Evolutionary conservation across 2,329 filamentous ascomycete genomes (phyloP).

Genomic region (Aspergillus hiratsukae): DNA sequence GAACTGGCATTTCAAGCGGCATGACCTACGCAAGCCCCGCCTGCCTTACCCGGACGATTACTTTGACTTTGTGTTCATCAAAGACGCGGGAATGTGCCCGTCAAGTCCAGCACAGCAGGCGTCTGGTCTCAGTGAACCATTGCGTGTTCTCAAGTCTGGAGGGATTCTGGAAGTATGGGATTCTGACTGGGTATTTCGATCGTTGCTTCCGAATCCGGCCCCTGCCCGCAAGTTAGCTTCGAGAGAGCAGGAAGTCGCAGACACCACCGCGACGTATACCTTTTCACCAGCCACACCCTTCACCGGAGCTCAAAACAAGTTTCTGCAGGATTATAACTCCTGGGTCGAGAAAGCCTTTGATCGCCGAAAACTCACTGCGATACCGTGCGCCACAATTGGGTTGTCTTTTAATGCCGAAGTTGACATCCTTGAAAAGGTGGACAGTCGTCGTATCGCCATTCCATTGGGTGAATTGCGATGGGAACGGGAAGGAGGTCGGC

Average conservation of each 20-base stretch:
- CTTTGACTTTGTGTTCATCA: slow-evolving; percentile 85
- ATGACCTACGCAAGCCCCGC: slow-evolving; percentile 71
- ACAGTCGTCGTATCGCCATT: slow-evolving; percentile 75
- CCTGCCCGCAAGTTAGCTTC: slow-evolving; percentile 54
- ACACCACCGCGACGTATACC: slow-evolving; percentile 72
- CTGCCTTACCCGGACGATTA: slow-evolving; percentile 74
- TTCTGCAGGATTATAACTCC: slow-evolving; percentile 73
- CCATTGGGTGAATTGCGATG: slow-evolving; percentile 79
- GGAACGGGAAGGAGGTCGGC: slow-evolving; percentile 62
- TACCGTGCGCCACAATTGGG: slow-evolving; percentile 73
- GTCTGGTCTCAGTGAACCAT: slow-evolving; percentile 63
- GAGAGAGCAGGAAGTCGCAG: slow-evolving; percentile 60
- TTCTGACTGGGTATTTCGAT: slow-evolving; percentile 76
- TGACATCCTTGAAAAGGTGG: slow-evolving; percentile 64
- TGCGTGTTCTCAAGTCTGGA: slow-evolving; percentile 71
- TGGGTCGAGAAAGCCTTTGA: slow-evolving; percentile 78
- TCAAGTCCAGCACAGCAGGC: slow-evolving; percentile 53
- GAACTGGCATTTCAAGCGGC: slow-evolving; percentile 83
- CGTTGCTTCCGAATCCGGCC: slow-evolving; percentile 72
- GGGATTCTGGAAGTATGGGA: slow-evolving; percentile 88
- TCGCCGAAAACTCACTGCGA: slow-evolving; percentile 61
- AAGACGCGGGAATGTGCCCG: slow-evolving; percentile 71
- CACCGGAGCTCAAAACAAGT: slow-evolving; percentile 74
- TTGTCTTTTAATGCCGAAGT: slow-evolving; percentile 78
- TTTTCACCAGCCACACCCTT: slow-evolving; percentile 81